phyloP scores from a whole-genome alignment of 495 filamentous ascomycete genomes.

The Lasiosphaeria hispida region DNA sequence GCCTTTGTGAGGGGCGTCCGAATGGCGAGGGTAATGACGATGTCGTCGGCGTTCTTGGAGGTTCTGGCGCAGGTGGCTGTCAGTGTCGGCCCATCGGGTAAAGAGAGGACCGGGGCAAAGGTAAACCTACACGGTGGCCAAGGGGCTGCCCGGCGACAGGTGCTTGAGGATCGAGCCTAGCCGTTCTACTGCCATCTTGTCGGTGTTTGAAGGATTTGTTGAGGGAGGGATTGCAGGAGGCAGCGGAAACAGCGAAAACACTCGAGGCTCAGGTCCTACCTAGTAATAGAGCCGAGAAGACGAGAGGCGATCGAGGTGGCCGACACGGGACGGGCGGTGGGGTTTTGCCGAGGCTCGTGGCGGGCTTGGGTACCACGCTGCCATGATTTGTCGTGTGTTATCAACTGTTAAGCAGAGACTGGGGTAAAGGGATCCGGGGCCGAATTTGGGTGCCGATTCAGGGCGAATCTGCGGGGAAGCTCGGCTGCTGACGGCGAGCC shows the following conservation, averaged over 20 bases:
- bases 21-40: constrained; percentile 84
- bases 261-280: too few species aligned
- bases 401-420: not conserved
- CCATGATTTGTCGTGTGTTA: constrained; percentile 8
- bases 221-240: not conserved
- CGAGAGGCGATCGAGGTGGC: too few species aligned
- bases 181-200: constrained; percentile 79
- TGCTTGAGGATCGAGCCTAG: constrained; percentile 86
- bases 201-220: not conserved
- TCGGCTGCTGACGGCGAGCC: not conserved
- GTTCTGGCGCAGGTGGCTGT: constrained; percentile 55
- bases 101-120: not conserved
- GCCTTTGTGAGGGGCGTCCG: constrained; percentile 78
- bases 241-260: too few species aligned
- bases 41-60: constrained; percentile 91
- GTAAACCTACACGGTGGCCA: constrained; percentile 70
- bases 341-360: constrained; percentile 7
- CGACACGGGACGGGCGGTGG: not conserved
- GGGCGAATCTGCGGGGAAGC: not conserved
- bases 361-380: not conserved
- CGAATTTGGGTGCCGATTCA: not conserved
- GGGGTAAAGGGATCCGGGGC: constrained; percentile 8
- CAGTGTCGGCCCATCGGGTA: not conserved
- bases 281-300: too few species aligned
- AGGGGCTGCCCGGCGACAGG: constrained; percentile 65